Conservation (phyloP, 129 eudicot genomes). For the Silybum marianum region DNA sequence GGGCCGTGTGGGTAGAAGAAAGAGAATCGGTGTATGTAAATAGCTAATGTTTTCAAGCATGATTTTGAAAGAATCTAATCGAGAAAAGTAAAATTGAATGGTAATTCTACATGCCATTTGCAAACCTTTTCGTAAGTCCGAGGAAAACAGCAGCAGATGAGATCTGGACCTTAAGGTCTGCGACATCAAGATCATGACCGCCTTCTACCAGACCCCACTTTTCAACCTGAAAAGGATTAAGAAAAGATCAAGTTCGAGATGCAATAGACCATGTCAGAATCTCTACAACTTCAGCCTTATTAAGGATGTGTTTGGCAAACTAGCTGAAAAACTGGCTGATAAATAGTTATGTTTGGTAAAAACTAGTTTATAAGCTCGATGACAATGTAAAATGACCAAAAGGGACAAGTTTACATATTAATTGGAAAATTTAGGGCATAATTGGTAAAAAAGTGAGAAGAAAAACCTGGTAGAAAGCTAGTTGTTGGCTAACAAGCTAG, state of each 20-base stretch:
- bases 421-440: neutral
- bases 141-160: conserved; percentile 89
- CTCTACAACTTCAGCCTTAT: neutral
- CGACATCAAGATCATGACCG: conserved; percentile 95
- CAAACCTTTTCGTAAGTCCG: conserved; percentile 70
- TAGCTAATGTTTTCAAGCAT: neutral
- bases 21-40: neutral
- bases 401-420: neutral
- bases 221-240: conserved; percentile 57
- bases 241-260: neutral
- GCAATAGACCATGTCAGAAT: neutral
- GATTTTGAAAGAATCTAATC: neutral
- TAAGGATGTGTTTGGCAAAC: neutral
- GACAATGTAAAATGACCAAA: neutral
- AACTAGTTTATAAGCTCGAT: neutral
- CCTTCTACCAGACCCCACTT: conserved; percentile 99
- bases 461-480: neutral
- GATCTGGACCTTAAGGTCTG: conserved; percentile 91
- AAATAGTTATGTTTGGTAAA: neutral
- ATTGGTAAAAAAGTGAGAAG: neutral
- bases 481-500: neutral
- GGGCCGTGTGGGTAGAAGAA: neutral
- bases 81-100: neutral
- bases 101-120: conserved; percentile 31
- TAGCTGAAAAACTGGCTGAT: neutral